Evolutionary conservation across 2,329 filamentous ascomycete species (phyloP).

Genomic region (Orbilia ellipsospora): DNA sequence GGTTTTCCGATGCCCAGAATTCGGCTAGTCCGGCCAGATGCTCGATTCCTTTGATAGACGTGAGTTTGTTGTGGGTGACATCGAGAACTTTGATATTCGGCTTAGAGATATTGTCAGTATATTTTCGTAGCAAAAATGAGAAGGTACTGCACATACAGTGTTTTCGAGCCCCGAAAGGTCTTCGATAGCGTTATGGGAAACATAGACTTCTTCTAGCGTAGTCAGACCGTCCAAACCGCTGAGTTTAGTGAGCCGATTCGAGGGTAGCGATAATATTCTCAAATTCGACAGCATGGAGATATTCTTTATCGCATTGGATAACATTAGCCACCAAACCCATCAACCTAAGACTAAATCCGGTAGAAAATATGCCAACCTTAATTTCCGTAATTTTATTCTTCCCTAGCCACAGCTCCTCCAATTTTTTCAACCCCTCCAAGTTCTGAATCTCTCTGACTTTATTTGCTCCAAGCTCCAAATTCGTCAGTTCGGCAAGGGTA

Average conservation of each 20-base stretch:
- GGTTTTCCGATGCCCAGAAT: constrained; percentile 93
- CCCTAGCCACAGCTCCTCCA: constrained; percentile 93
- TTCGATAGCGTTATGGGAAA: constrained; percentile 91
- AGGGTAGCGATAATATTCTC: constrained; percentile 91
- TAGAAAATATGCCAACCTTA: constrained; percentile 64
- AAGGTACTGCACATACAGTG: constrained; percentile 62
- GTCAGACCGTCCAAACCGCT: constrained; percentile 78
- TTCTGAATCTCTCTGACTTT: constrained; percentile 89
- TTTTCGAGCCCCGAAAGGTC: constrained; percentile 77
- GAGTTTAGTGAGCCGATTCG: constrained; percentile 86
- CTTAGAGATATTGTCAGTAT: constrained; percentile 26
- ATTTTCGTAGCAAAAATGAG: background rate
- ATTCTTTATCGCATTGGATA: constrained; percentile 63
- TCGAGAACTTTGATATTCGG: constrained; percentile 80
- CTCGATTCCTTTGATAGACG: constrained; percentile 77
- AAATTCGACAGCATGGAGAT: constrained; percentile 80
- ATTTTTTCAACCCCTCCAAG: constrained; percentile 76
- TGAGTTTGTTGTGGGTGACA: constrained; percentile 86
- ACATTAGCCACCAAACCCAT: too few species aligned
- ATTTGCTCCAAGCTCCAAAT: constrained; percentile 92
- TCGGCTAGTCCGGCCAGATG: constrained; percentile 81
- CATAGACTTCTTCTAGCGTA: constrained; percentile 89
- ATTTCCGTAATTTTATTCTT: constrained; percentile 96
- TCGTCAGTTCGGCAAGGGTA: constrained; percentile 77
- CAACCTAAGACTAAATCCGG: too few species aligned